Conservation (phyloP, 140 eudicot species). For the Anethum foeniculum region DNA sequence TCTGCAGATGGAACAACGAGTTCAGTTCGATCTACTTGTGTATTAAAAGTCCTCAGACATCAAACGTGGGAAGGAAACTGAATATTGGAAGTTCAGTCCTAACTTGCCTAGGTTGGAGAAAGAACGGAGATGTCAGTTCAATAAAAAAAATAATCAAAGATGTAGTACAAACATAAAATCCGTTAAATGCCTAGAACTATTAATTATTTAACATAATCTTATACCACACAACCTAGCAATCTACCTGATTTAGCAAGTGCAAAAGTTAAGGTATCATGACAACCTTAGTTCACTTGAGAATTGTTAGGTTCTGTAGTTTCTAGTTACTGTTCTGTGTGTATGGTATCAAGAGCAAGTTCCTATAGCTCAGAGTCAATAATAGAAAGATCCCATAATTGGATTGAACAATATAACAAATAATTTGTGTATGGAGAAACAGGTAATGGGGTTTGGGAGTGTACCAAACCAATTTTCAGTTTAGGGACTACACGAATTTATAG, state of each 20-base stretch:
- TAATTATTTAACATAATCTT: neutral
- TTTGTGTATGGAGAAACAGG: conserved; percentile 29
- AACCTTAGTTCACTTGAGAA: neutral
- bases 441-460: conserved; percentile 39
- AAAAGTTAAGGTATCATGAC: neutral
- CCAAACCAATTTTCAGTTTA: conserved; percentile 29
- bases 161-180: conserved; percentile 36
- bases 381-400: conserved; percentile 34
- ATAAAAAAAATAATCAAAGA: conserved; percentile 47
- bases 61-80: neutral
- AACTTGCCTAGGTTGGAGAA: conserved; percentile 17
- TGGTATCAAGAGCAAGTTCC: conserved; percentile 12
- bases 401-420: conserved; percentile 18
- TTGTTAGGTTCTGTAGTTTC: neutral
- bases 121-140: conserved; percentile 42
- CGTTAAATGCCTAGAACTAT: neutral
- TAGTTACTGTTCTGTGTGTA: conserved; percentile 6
- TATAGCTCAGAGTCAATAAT: conserved; percentile 8
- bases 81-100: conserved; percentile 13
- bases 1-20: conserved; percentile 64
- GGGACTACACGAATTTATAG: conserved; percentile 33
- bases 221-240: neutral
- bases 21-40: conserved; percentile 36
- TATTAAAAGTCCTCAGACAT: neutral
- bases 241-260: neutral